Base-by-base conservation (phyloP, 2,329 filamentous ascomycete species). In the Epichloe glyceriae region DNA sequence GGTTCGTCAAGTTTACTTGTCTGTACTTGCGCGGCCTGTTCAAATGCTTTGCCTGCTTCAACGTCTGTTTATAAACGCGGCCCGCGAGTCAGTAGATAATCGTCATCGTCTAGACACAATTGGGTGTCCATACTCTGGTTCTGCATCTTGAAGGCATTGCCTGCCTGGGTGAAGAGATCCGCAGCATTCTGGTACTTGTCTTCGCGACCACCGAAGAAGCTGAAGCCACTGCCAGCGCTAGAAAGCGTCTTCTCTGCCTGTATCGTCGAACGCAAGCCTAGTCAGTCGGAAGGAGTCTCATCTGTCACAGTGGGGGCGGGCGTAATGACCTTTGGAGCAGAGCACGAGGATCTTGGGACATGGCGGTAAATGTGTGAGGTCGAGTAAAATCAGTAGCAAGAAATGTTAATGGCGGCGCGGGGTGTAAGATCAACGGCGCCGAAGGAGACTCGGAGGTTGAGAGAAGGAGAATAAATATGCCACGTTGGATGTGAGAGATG, bases 121-220 rank as follows among this genome's bases (percentile, higher is more conserved):
- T 38, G 40, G 10, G 35, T 22, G 30, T 20, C 64, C 74, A 59
- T 73, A 91, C 88, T 85, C 72, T 85, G 80, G 66, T 87, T 87
- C 70, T 93, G 84, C 74, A 94, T 82, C 63, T 88, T 80, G 68
- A 95, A 97, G 53, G 88, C 88, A 72, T 96, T 95, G 55, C 84
- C 93, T 40, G 91, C 91, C 67, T 95, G 83, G 54, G 80, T 82
- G 64, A 89, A 97, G 56, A 93, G 73, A 58, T 96, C 89, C 56
- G 86, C 88, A 14, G 91, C 91, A 70, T 83, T 82, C 70, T 94
- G 86, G 64, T 87, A 90, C 69, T 96, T 97, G 56, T 95, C 89
- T 61, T 86, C 79, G 52, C 83, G 79, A 44, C 87, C 87, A 42
- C 89, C 87, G 61, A 98, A 96, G 70, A 95, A 82, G 66, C 83